Percentiles rank a stretch among this genome's conserved stretches.
phyloP scores from a whole-genome alignment of 2,329 filamentous ascomycete species.

The Ascocoryne sarcoides region DNA sequence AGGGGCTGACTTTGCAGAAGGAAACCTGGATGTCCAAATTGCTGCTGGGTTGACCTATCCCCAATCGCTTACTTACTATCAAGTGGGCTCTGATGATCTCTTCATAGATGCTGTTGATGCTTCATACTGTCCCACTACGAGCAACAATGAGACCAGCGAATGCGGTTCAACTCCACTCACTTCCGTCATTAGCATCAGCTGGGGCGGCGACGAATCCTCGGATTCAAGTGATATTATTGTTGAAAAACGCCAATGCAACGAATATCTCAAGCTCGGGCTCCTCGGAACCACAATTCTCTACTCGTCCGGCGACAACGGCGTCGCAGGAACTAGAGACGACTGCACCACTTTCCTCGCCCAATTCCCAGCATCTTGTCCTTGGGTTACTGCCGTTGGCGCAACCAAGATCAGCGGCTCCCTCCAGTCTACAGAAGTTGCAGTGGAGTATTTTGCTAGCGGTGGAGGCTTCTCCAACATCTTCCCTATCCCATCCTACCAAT shows the following conservation, averaged over 20 bases:
- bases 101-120: conserved; percentile 33
- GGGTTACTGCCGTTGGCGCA: conserved; percentile 42
- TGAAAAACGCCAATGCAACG: background rate
- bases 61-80: conserved; percentile 36
- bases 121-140: conserved; percentile 46
- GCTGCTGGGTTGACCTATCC: conserved; percentile 3
- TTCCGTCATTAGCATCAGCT: conserved; percentile 28
- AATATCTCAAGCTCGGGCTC: conserved; percentile 8
- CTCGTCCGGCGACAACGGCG: conserved; percentile 7
- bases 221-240: conserved; percentile 45
- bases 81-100: conserved; percentile 17
- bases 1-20: background rate
- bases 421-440: conserved; percentile 35
- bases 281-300: conserved; percentile 6
- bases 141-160: too few relatives aligned
- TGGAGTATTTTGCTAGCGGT: conserved; percentile 32
- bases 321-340: conserved; percentile 12
- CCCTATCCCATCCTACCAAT: conserved; percentile 21
- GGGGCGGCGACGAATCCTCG: conserved; percentile 52
- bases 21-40: conserved; percentile 4
- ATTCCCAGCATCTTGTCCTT: conserved; percentile 60
- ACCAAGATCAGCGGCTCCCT: conserved; percentile 28
- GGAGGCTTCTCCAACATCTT: conserved; percentile 41
- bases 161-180: conserved; percentile 42
- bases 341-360: conserved; percentile 31